These are phyloP conservation scores for Sideroxylon spinosum DNA, from an alignment of 179 eudicot species.

Conservation along the genomic window DNA sequence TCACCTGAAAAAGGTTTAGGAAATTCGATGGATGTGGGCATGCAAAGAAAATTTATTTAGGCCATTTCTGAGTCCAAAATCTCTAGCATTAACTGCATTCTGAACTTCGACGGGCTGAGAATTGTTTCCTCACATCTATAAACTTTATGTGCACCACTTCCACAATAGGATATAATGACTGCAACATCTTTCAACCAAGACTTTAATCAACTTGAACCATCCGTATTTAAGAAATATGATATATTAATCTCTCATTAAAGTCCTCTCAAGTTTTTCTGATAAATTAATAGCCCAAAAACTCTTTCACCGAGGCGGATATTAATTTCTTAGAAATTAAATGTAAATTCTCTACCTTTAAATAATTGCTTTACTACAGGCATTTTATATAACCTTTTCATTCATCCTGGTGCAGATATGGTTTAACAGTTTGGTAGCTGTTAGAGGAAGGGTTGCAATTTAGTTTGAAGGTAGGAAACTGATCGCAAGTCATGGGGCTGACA, in stretches of 20 bases:
- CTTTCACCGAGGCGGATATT: no score
- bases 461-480: not conserved
- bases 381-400: not conserved
- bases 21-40: not conserved
- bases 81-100: not conserved
- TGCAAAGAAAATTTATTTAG: not conserved
- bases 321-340: no score
- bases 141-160: not conserved
- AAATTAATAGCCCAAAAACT: not conserved
- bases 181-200: not conserved
- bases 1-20: constrained; percentile 6
- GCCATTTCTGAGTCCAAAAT: not conserved
- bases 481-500: no score
- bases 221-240: not conserved
- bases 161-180: not conserved
- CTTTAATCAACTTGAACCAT: not conserved
- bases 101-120: not conserved
- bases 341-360: no score
- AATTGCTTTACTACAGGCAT: not conserved
- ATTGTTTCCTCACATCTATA: not conserved
- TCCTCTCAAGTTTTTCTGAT: not conserved
- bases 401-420: not conserved
- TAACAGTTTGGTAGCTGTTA: not conserved
- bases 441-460: not conserved
- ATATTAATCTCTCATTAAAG: not conserved